A percentile compares a stretch with the other conserved stretches of the same genome.
These are phyloP conservation scores for Vanderwaltozyma polyspora DNA, from an alignment of 805 yeast species.

Conservation along the genomic window DNA sequence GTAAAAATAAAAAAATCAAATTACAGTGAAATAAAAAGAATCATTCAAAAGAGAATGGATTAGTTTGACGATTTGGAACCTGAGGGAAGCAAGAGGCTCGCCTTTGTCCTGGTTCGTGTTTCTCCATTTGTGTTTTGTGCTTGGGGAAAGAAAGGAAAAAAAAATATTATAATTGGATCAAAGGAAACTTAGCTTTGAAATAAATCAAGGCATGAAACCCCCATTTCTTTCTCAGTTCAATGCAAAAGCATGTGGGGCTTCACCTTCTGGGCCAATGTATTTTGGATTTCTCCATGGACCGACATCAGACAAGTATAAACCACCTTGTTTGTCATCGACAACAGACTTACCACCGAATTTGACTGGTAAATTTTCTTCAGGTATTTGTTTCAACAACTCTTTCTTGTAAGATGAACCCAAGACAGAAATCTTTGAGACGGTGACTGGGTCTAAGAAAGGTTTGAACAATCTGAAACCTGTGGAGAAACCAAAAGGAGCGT, in stretches of 20 bases:
- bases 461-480: slow-evolving; percentile 86
- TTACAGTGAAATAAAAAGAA: no score
- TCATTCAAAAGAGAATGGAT: no score
- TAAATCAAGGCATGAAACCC: no score
- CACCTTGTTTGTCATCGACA: slow-evolving; percentile 58
- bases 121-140: no score
- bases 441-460: slow-evolving; percentile 93
- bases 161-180: no score
- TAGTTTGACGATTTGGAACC: no score
- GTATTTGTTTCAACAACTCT: slow-evolving; percentile 84
- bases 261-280: slow-evolving; percentile 91
- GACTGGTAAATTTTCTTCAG: slow-evolving; percentile 80
- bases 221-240: no score
- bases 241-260: slow-evolving; percentile 58
- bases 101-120: no score
- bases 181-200: no score
- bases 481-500: slow-evolving; percentile 95
- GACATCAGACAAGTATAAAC: slow-evolving; percentile 74
- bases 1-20: no score
- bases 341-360: slow-evolving; percentile 82
- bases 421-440: slow-evolving; percentile 88
- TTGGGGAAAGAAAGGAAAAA: no score
- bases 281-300: slow-evolving; percentile 96
- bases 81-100: no score
- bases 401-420: slow-evolving; percentile 67